Evolutionary conservation across 345 rosid genomes (phyloP).

Genomic region (Syzygium oleosum): DNA sequence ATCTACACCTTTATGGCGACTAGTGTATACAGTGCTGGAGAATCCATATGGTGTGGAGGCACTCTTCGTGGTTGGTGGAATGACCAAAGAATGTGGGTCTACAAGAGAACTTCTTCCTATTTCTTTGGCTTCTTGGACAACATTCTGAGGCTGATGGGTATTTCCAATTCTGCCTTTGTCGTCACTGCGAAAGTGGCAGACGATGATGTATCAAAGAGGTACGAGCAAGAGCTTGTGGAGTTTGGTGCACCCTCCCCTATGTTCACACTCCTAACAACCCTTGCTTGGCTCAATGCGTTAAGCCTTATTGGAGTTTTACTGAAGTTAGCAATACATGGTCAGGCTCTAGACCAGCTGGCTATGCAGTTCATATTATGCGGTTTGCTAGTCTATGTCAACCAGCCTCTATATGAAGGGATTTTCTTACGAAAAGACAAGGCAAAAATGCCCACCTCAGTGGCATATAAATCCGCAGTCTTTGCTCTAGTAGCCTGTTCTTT

Average conservation of each 20-base stretch:
- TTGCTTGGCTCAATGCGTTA: slow-evolving; percentile 33
- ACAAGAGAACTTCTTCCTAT: slow-evolving; percentile 30
- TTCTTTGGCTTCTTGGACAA: slow-evolving; percentile 23
- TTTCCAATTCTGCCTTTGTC: slow-evolving; percentile 16
- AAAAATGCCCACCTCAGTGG: slow-evolving; percentile 19
- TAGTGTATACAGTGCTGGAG: slow-evolving; percentile 13
- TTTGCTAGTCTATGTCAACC: slow-evolving; percentile 22
- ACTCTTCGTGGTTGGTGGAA: slow-evolving; percentile 36
- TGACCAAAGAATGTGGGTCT: slow-evolving; percentile 33
- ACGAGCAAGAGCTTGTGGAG: slow-evolving; percentile 18
- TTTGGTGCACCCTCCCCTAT: slow-evolving; percentile 36
- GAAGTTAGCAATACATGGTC: neutral
- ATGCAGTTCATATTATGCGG: slow-evolving; percentile 26
- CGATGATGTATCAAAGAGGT: slow-evolving; percentile 16
- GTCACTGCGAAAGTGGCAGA: slow-evolving; percentile 30
- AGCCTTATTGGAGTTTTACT: slow-evolving; percentile 13
- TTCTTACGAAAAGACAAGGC: slow-evolving; percentile 35
- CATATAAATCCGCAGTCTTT: slow-evolving; percentile 7
- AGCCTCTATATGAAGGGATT: slow-evolving; percentile 23
- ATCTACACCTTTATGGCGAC: slow-evolving; percentile 15
- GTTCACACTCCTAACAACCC: slow-evolving; percentile 26
- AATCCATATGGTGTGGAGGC: slow-evolving; percentile 20
- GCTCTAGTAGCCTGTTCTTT: slow-evolving; percentile 17
- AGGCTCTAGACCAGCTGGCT: slow-evolving; percentile 5
- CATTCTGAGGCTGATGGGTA: slow-evolving; percentile 18